Base-by-base conservation (phyloP, 495 filamentous ascomycete genomes). In the Penicillium canescens region DNA sequence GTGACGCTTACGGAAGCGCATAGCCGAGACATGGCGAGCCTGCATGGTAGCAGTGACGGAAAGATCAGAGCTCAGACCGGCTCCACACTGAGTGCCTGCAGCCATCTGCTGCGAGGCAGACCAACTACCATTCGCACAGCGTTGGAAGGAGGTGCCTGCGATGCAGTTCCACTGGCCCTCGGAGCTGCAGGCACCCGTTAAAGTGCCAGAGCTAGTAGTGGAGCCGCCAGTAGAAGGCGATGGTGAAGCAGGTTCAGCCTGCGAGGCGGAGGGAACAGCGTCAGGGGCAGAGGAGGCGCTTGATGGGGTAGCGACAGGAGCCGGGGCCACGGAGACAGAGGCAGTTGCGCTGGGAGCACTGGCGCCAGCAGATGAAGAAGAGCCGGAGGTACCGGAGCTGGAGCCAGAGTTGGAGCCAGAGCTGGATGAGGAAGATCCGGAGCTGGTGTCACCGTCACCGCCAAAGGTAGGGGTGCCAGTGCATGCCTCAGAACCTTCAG, bases 111-210 rank as follows among this genome's bases (percentile, higher is more conserved):
- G 73, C 20, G 71, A 48, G 6, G 51, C 61, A 9, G 83, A 79
- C 87, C 86, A 89, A 31, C 64, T 49, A 6, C 87, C 86, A 21
- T 70, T 77, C 10, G 85, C 86, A 55, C 87, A 90, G 55, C 85
- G 76, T 55, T 77, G 74, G 68, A 77, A 90, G 13, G 76, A 73
- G 7, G 66, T 72, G 47, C 86, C 86, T 24, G 62, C 71, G 33
- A 87, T 74, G 65, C 87, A 90, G 72, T 87, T 86, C 85, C 84
- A 89, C 38, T 66, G 61, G 47, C 72, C 73, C 42, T 76, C 71
- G 3, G 55, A 14, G 34, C 60, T 66, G 65, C 74, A 79, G 9
- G 71, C n/a, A 11, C 73, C 76, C 35, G 61, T 67, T n/a, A 68
- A 56, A 24, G 57, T 54, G 44, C 70, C 65, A 1, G 54, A 47